A percentile compares a stretch with the other conserved stretches of the same genome.
These are phyloP conservation scores for Saturnispora mendoncae DNA, from an alignment of 805 yeast species.

Conservation along the genomic window DNA sequence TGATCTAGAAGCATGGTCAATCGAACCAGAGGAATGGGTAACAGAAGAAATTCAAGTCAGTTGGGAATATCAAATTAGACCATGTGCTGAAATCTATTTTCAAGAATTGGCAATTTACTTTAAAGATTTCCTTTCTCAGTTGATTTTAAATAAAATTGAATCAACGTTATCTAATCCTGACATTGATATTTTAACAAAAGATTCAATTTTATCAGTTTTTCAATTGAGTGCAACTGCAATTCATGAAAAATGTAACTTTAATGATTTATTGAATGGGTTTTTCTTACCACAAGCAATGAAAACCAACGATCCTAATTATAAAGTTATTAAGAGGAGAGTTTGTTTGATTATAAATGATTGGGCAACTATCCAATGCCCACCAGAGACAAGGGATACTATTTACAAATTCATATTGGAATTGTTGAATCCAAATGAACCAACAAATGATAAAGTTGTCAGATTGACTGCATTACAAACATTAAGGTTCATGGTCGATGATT, in stretches of 20 bases:
- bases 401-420: slow-evolving; percentile 50
- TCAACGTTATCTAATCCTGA: slow-evolving; percentile 26
- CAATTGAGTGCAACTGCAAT: slow-evolving; percentile 67
- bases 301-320: slow-evolving; percentile 37
- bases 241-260: slow-evolving; percentile 58
- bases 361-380: slow-evolving; percentile 58
- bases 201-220: slow-evolving; percentile 74
- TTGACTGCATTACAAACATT: slow-evolving; percentile 67
- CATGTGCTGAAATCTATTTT: slow-evolving; percentile 80
- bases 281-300: slow-evolving; percentile 60
- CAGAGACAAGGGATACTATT: slow-evolving; percentile 46
- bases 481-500: slow-evolving; percentile 65
- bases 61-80: slow-evolving; percentile 78
- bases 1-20: slow-evolving; percentile 73
- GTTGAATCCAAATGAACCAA: slow-evolving; percentile 28
- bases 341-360: slow-evolving; percentile 75
- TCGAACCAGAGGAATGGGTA: slow-evolving; percentile 91
- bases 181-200: slow-evolving; percentile 54
- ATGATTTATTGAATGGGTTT: slow-evolving; percentile 46
- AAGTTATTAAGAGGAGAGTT: slow-evolving; percentile 66
- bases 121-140: slow-evolving; percentile 44
- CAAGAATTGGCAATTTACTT: slow-evolving; percentile 63
- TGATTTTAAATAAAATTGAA: slow-evolving; percentile 53
- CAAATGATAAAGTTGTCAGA: slow-evolving; percentile 71
- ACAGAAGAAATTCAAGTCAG: slow-evolving; percentile 67